Evolutionary conservation across 2,329 filamentous ascomycete genomes (phyloP), one percentile per base, ranked within the genome.

Genomic region (Cadophora sp.): DNA sequence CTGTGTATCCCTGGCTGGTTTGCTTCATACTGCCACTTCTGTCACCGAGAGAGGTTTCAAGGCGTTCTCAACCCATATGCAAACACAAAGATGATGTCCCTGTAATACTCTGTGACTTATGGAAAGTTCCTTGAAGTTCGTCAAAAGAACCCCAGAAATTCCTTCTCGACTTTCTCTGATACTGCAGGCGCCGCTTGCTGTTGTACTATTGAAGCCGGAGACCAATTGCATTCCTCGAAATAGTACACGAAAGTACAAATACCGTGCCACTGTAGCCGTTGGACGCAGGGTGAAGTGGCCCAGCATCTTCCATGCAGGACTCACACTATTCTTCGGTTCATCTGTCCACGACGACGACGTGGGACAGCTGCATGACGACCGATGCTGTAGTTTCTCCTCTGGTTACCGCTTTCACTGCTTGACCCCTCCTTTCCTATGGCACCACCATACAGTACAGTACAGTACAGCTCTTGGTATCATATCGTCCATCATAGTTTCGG

Each of bases 281-380:
- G 50, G 27, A 30, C 27, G 48, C 50, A 33, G 24, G 14, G 14
- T 53, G 24, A 53, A 18, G 50, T 53, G 50, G 50, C 50, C 50
- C 33, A 33, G 50, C 27, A 53, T 53, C 50, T 30, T 53, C 27
- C 50, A 33, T 33, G 16, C 14, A 8, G 50, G 7, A 53, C 27
- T 53, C 16, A 13, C 50, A 13, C 50, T 53, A 8, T 56, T 33
- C 30, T 59, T 45, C 13, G 22, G 22, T 59, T 59, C 56, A 59
- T 30, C 22, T 45, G 36, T 59, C 41, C 16, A 18, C 50, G 9
- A n/a, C 50, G 30, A 45, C 22, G 56, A 30, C 18, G 20, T 45
- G 20, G 56, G 22, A 45, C 41, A 39, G 22, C 53, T 56, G 39
- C 39, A 27, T 43, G 39, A 59, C n/a, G 6, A 41, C 18, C 8